phyloP scores from a whole-genome alignment of 2,329 filamentous ascomycete genomes.

The Myrmaecium sp. region DNA sequence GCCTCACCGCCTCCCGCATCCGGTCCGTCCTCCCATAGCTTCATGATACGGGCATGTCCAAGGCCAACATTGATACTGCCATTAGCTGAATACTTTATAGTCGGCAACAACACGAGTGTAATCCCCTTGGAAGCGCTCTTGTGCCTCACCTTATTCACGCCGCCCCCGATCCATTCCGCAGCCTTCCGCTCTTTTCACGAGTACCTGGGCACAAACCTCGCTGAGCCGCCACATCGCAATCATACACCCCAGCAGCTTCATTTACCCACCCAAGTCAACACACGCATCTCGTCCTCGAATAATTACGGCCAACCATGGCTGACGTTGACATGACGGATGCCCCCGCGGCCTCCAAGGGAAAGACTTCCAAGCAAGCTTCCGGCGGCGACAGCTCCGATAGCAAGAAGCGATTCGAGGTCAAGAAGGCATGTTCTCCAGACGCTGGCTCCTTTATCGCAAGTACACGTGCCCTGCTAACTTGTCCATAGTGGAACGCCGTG shows the following conservation, averaged over 20 bases:
- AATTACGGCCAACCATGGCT: conserved; percentile 52
- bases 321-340: conserved; percentile 96
- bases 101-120: too few relatives aligned
- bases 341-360: conserved; percentile 34
- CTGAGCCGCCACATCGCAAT: conserved; percentile 1
- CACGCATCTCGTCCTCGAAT: too few relatives aligned
- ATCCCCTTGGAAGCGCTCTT: conserved; percentile 4
- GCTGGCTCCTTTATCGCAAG: too few relatives aligned
- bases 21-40: too few relatives aligned
- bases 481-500: conserved; percentile 80
- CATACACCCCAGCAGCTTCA: conserved; percentile 1
- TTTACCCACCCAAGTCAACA: conserved; percentile 9
- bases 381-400: conserved; percentile 35
- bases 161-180: background rate
- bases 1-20: too few relatives aligned
- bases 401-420: conserved; percentile 96
- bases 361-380: conserved; percentile 36
- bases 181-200: conserved; percentile 1
- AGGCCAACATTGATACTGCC: too few relatives aligned
- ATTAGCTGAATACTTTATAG: too few relatives aligned
- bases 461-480: conserved; percentile 7
- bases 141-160: background rate
- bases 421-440: too few relatives aligned
- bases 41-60: too few relatives aligned
- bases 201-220: conserved; percentile 2